Evolutionary conservation across 169 alveolate genomes (phyloP).

Genomic region (Plasmodium relictum): DNA sequence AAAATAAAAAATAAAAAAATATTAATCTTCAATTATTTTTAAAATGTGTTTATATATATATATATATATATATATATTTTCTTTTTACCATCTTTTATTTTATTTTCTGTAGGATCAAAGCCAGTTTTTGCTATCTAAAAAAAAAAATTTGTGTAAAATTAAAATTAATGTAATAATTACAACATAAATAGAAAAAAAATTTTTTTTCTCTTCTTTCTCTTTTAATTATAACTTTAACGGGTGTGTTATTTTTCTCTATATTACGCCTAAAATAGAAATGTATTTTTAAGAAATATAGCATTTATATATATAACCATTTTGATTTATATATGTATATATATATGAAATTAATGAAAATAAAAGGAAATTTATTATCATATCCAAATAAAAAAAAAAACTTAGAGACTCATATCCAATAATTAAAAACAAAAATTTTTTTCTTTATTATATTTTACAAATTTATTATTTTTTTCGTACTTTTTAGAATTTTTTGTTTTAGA

Average conservation of each 20-base stretch:
- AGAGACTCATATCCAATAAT: neutral
- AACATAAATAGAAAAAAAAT: neutral
- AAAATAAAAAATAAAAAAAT: too few species aligned
- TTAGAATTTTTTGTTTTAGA: conserved; percentile 50
- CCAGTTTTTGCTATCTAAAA: conserved; percentile 60
- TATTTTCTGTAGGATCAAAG: conserved; percentile 14
- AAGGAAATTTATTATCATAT: neutral
- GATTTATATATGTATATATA: neutral
- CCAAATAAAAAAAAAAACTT: too few species aligned
- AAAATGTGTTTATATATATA: neutral
- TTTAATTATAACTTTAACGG: conserved; percentile 15
- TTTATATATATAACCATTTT: neutral
- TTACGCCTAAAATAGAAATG: conserved; percentile 28
- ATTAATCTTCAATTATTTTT: too few species aligned
- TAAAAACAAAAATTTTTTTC: neutral
- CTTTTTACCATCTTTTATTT: neutral
- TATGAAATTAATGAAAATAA: neutral
- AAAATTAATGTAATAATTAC: neutral
- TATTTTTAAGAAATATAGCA: neutral
- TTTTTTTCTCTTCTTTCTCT: conserved; percentile 5
- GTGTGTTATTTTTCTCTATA: conserved; percentile 44
- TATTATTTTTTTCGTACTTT: conserved; percentile 26
- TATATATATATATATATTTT: neutral
- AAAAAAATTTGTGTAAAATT: neutral
- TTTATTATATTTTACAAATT: neutral